phyloP scores from a whole-genome alignment of 257 asterid genomes.

The Primulina eburnea region DNA sequence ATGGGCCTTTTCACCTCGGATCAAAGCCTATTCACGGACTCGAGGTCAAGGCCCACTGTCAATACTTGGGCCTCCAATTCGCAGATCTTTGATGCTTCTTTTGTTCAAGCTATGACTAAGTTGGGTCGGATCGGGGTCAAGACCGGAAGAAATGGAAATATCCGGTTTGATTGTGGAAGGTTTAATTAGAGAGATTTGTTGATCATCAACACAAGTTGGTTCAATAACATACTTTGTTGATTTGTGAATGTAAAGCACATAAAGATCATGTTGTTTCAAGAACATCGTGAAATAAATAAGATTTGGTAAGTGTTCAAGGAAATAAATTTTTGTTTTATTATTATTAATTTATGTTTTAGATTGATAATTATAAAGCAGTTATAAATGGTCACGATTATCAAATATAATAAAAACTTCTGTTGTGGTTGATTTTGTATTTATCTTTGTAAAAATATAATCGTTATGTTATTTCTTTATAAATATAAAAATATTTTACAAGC shows the following conservation, averaged over 20 bases:
- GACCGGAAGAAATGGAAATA: slow-evolving; percentile 60
- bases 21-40: slow-evolving; percentile 65
- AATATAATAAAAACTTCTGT: no score
- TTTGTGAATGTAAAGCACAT: no score
- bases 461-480: no score
- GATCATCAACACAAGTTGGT: background rate
- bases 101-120: slow-evolving; percentile 58
- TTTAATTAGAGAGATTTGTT: slow-evolving; percentile 39
- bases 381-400: no score
- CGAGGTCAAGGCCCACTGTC: slow-evolving; percentile 51
- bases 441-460: no score
- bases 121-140: slow-evolving; percentile 86
- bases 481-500: no score
- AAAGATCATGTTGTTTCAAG: background rate
- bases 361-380: no score
- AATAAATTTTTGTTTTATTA: no score
- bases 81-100: slow-evolving; percentile 46
- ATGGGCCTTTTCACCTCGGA: slow-evolving; percentile 85
- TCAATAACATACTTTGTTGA: background rate
- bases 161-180: slow-evolving; percentile 71
- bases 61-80: slow-evolving; percentile 48
- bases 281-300: background rate
- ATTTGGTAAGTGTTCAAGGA: background rate
- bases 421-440: no score
- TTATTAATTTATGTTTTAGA: no score